Evolutionary conservation across 345 rosid species (phyloP), one percentile per base, ranked within the genome.

Genomic region (Salix udensis): DNA sequence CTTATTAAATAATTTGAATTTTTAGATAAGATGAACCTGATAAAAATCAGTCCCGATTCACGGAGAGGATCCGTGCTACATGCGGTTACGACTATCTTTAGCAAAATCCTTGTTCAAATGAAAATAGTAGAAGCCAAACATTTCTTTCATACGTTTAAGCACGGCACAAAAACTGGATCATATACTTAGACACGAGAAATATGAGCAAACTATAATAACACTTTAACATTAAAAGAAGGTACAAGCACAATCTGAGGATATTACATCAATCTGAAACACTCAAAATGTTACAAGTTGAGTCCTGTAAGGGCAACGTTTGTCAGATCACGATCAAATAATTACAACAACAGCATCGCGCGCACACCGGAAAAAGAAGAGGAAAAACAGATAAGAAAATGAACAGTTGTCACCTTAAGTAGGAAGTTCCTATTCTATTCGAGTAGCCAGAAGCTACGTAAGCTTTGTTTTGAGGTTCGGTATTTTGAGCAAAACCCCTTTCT

Each of bases 401-500:
- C 31, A 8, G 62, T 19, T 65, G 53, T 87, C 85, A 87, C 78
- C 89, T 81, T 52, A 75, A 46, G 61, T 76, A 73, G 70, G 82
- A 67, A 70, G 81, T 83, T 55, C 86, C 79, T 60, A 65, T 30
- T 77, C 86, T 81, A 71, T 78, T 79, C 80, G 78, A 69, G 65
- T 74, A 77, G 70, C 82, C 77, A 23, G 86, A 77, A 64, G 83
- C 74, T 23, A 76, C 76, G 76, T 80, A 70, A 73, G 79, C 85
- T 37, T 67, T 70, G 81, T 73, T 78, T 69, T 88, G 85, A 24
- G 46, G 77, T 67, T 87, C 87, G 2, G 84, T 75, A 66, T 84
- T 82, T 62, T 80, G 86, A 70, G 83, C 36, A 68, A 76, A 86
- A 58, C 81, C 75, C 76, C 82, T 84, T 55, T 88, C 93, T 21